These are phyloP conservation scores for Bidens hawaiensis DNA, from an alignment of 140 eudicot species.

Conservation along the genomic window DNA sequence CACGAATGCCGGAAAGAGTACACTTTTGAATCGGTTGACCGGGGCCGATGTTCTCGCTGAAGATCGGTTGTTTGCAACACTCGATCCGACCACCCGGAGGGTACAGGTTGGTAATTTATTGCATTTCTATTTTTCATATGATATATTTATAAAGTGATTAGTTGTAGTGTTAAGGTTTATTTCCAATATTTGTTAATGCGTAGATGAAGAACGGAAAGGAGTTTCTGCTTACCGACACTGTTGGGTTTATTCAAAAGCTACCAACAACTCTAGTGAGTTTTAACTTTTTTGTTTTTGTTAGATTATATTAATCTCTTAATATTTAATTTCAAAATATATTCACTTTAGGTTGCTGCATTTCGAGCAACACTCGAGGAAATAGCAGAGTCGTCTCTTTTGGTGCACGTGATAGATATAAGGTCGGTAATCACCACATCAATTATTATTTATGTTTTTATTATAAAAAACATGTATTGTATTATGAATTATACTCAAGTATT, in stretches of 20 bases:
- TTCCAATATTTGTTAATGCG: not conserved
- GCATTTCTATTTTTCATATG: too few relatives aligned
- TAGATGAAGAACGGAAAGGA: conserved; percentile 94
- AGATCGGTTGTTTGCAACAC: conserved; percentile 86
- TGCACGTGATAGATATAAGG: conserved; percentile 98
- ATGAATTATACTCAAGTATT: conserved; percentile 19
- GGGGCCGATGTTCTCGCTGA: conserved; percentile 95
- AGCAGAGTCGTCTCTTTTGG: conserved; percentile 87
- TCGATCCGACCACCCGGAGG: conserved; percentile 96
- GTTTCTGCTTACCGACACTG: conserved; percentile 92
- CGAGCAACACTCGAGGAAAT: conserved; percentile 95
- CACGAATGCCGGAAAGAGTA: conserved; percentile 95
- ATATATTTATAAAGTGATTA: not conserved
- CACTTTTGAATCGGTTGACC: conserved; percentile 70
- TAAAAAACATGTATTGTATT: not conserved
- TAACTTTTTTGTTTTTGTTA: not conserved
- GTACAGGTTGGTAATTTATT: conserved; percentile 57
- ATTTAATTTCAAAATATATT: not conserved
- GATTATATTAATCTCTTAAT: not conserved
- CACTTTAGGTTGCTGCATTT: conserved; percentile 87
- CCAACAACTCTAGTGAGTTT: conserved; percentile 81
- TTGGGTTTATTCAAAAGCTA: conserved; percentile 93
- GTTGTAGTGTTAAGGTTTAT: too few relatives aligned
- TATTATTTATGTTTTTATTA: conserved; percentile 6
- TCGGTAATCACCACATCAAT: conserved; percentile 13